Evolutionary conservation across 139 green algal species (phyloP), one percentile per base, ranked within the genome.

Genomic region (Chlamydomonas schloesseri): DNA sequence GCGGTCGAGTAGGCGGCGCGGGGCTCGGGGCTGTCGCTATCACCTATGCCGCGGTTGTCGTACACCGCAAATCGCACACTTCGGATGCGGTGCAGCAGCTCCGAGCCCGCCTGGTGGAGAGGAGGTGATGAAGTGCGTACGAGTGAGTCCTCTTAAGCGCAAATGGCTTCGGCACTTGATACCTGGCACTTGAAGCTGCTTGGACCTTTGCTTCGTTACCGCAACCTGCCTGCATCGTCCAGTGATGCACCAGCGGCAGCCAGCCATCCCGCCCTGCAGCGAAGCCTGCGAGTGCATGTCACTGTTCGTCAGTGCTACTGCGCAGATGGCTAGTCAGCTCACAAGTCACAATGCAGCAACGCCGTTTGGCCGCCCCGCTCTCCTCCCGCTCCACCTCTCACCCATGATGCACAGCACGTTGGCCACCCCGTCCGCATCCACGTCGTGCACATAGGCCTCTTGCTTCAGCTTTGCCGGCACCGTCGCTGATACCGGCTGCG

Each of bases 41-140:
- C 71, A 47, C 93, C 92, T 2, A 95, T 90, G 26, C 93, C 93
- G 6, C 93, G 83, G 77, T 96, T 96, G 83, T 96, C 93, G 47
- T 93, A 31, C 10, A 93, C 33, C 17, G 86, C 85, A 9, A 83
- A 83, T 9, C 76, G 76, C 1, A 28, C 60, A 50, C 8, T 5
- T 2, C 29, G 60, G 57, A 72, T 24, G 3, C 58, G 58, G 34
- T 71, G 58, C 20, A 82, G 58, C 1, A 33, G 37, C 58, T 71
- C 58, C 23, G 58, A 60, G 37, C 29, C 60, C 26, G 60, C 76
- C 77, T 73, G 37, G 28, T n/a, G n/a, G n/a, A n/a, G n/a, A n/a
- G n/a, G 24, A 70, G 24, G 62, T 9, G 62, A 18, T 14, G 21
- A 18, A 34, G 24, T 13, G 21, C 17, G 62, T 23, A 31, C 37